phyloP scores from a whole-genome alignment of 139 green algal species.

The Volvox africanus region DNA sequence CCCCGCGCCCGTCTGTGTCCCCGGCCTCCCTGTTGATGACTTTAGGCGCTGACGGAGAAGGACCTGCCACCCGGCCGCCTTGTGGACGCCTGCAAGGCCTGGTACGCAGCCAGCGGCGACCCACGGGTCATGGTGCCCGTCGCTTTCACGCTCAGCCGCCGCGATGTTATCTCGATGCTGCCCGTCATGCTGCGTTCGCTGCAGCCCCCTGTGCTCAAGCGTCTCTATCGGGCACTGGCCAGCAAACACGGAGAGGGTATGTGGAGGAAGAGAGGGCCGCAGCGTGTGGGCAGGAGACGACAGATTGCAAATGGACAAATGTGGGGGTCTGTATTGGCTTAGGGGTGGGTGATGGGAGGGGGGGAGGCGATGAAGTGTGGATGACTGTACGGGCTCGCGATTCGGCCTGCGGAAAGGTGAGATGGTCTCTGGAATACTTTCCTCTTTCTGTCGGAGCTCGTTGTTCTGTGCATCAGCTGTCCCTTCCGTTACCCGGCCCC shows the following conservation, averaged over 20 bases:
- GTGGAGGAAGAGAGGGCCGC: neutral
- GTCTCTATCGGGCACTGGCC: constrained; percentile 36
- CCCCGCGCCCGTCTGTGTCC: no score
- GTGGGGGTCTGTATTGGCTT: neutral
- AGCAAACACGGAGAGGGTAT: constrained; percentile 41
- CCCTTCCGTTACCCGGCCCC: neutral
- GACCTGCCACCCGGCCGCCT: constrained; percentile 39
- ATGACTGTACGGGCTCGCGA: neutral
- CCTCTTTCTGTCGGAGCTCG: no score
- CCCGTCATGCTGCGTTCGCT: constrained; percentile 26
- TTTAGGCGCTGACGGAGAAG: constrained; percentile 44
- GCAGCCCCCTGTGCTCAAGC: neutral
- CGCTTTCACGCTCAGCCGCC: constrained; percentile 40
- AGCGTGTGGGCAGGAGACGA: neutral
- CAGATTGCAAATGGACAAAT: neutral
- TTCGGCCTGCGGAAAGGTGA: no score
- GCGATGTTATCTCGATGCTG: constrained; percentile 36
- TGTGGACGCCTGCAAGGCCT: constrained; percentile 46
- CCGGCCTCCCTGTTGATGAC: no score
- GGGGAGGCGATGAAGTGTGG: neutral
- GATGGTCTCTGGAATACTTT: no score
- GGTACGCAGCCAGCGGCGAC: constrained; percentile 36
- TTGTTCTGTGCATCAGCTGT: no score
- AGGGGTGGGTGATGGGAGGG: neutral
- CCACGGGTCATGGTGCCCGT: constrained; percentile 44